These are phyloP conservation scores for Piper longum DNA, from an alignment of 164 flowering plant species.

Conservation along the genomic window DNA sequence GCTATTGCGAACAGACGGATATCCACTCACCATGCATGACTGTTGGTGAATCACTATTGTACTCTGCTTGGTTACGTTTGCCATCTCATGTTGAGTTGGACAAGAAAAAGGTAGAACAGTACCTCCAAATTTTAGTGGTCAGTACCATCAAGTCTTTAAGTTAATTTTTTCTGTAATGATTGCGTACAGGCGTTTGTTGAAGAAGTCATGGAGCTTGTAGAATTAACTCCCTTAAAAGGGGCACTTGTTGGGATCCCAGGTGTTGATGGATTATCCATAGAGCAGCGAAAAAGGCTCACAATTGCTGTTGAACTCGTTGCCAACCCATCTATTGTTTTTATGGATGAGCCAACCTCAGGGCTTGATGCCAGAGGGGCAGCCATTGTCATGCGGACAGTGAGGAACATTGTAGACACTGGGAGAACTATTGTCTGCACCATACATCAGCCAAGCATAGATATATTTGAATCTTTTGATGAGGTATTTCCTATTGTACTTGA, in stretches of 20 bases:
- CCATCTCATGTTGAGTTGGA: conserved; percentile 42
- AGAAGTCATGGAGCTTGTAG: conserved; percentile 84
- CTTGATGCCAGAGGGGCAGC: conserved; percentile 96
- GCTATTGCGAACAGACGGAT: conserved; percentile 24
- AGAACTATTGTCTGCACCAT: conserved; percentile 95
- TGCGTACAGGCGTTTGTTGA: conserved; percentile 55
- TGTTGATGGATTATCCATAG: conserved; percentile 75
- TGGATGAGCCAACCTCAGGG: conserved; percentile 99
- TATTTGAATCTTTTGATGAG: conserved; percentile 96
- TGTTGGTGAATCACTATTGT: conserved; percentile 65
- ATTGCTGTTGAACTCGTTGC: conserved; percentile 97
- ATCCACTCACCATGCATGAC: conserved; percentile 23
- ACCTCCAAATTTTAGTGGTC: not conserved
- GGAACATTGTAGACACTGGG: conserved; percentile 93
- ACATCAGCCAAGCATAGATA: conserved; percentile 96
- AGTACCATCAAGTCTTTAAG: not conserved
- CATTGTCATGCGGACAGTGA: conserved; percentile 90
- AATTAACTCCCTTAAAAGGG: conserved; percentile 57
- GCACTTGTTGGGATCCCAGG: conserved; percentile 94
- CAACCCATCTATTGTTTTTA: conserved; percentile 90
- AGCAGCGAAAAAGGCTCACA: conserved; percentile 85
- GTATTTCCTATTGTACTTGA: conserved; percentile 11
- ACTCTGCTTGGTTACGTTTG: conserved; percentile 84
- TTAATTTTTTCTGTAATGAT: not conserved
- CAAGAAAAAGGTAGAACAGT: conserved; percentile 4